phyloP scores from a whole-genome alignment of 148 eudicot species.

The Oxyria digyna region DNA sequence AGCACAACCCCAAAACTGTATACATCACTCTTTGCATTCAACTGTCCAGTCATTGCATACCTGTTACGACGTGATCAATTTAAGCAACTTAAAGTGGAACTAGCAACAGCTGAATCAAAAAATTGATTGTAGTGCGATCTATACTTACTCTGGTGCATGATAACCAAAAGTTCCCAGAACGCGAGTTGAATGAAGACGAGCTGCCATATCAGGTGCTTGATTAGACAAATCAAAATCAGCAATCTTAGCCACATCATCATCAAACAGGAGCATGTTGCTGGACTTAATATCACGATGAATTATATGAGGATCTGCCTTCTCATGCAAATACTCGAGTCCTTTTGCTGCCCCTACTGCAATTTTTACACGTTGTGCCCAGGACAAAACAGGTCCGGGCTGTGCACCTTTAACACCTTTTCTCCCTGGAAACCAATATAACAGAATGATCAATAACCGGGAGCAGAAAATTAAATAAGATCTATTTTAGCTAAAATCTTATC shows the following conservation, averaged over 20 bases:
- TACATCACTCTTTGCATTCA: slow-evolving; percentile 18
- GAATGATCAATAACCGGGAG: neutral
- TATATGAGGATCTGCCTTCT: slow-evolving; percentile 13
- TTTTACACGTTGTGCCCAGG: slow-evolving; percentile 17
- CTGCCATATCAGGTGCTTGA: slow-evolving; percentile 18
- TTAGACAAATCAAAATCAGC: slow-evolving; percentile 16
- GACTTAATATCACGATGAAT: slow-evolving; percentile 18
- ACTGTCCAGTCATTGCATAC: slow-evolving; percentile 22
- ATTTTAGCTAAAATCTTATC: neutral
- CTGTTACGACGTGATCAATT: neutral
- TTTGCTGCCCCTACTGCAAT: slow-evolving; percentile 18
- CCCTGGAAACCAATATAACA: slow-evolving; percentile 1
- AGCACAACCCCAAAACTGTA: slow-evolving; percentile 21
- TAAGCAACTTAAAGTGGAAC: no score
- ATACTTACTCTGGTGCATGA: slow-evolving; percentile 24
- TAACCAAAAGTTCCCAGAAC: slow-evolving; percentile 20
- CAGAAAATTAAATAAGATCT: neutral
- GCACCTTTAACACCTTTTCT: slow-evolving; percentile 17
- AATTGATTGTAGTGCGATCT: neutral
- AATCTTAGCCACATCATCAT: slow-evolving; percentile 13
- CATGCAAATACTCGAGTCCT: slow-evolving; percentile 19
- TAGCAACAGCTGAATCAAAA: neutral
- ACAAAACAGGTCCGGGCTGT: slow-evolving; percentile 14
- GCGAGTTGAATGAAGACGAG: slow-evolving; percentile 20
- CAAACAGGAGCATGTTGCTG: slow-evolving; percentile 17